Conservation (phyloP, 208 protist species). For the Acanthamoeba healyi region DNA sequence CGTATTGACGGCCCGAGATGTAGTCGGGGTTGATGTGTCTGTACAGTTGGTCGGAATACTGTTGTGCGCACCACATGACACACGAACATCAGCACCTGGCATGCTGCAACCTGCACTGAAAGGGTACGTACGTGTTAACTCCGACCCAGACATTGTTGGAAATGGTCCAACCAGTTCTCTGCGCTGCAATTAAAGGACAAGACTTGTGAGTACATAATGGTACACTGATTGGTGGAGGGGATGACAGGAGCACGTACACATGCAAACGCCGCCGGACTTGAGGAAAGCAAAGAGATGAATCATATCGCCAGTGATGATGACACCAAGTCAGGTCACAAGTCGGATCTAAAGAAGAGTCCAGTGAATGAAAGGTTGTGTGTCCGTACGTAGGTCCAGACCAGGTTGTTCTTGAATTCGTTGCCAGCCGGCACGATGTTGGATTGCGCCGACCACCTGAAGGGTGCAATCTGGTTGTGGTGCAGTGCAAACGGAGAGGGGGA, state of each 20-base stretch:
- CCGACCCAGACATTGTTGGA: constrained; percentile 18
- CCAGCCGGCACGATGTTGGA: neutral
- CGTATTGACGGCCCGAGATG: neutral
- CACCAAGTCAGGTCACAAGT: too few species aligned
- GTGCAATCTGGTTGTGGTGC: neutral
- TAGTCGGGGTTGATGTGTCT: neutral
- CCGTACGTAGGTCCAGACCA: neutral
- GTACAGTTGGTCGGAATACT: neutral
- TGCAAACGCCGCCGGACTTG: neutral
- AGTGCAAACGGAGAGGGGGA: neutral
- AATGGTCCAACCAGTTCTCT: neutral
- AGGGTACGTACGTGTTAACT: neutral
- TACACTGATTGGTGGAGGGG: too few species aligned
- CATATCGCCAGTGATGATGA: neutral
- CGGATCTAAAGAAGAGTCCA: too few species aligned
- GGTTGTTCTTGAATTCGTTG: constrained; percentile 11
- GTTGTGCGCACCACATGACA: too few species aligned
- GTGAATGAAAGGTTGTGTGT: neutral
- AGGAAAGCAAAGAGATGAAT: neutral
- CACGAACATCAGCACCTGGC: too few species aligned
- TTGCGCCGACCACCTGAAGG: neutral
- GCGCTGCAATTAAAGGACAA: neutral
- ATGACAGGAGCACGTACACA: neutral
- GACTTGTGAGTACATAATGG: neutral
- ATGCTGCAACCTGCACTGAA: neutral